Base-by-base conservation (phyloP, 768 basidiomycete genomes). In the Psilocybe azurescens region DNA sequence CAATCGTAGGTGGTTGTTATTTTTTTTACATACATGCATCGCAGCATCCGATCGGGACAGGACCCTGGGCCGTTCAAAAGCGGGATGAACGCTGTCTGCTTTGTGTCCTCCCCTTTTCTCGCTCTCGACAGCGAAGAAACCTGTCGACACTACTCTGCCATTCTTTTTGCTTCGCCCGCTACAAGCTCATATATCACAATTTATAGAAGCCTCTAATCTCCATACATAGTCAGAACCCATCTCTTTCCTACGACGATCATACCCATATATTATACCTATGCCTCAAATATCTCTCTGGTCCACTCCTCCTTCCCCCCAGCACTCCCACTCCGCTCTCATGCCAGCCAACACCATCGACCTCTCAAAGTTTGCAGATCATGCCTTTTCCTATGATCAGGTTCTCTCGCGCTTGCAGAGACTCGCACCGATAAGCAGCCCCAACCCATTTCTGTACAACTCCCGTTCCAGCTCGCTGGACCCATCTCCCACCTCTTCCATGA, bases 401-500 rank as follows among this genome's bases (percentile, higher is more conserved):
- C 65, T 69, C 47, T 24, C 60, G 33, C 65, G 65, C 29, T 65
- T 69, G 6, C 64, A 65, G 32, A 53, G 58, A 13, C 70, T 67
- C 52, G 52, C 69, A 56, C 51, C 53, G 59, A 46, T 53, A 66
- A 36, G 30, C 56, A 57, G 41, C 48, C 6, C 6, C 33, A 36
- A 36, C 33, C 7, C 33, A 11, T 36, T 36, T 11, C 2, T 36
- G 7, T 36, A 36, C 33, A 36, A 36, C 33, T 36, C 33, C 7
- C 6, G 33, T 7, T 36, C 33, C 33, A 47, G 29, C 16, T 53
- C 49, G 65, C 20, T 60, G 32, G 72, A 74, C 54, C 60, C 69
- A 16, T 79, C 79, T 10, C 75, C 78, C 3, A 71, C 76, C 20
- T 73, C 77, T 5, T 77, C 76, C 11, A 53, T 74, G 55, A 73